These are phyloP conservation scores for Medicago ruthenica DNA, from an alignment of 306 rosid species.

Conservation along the genomic window DNA sequence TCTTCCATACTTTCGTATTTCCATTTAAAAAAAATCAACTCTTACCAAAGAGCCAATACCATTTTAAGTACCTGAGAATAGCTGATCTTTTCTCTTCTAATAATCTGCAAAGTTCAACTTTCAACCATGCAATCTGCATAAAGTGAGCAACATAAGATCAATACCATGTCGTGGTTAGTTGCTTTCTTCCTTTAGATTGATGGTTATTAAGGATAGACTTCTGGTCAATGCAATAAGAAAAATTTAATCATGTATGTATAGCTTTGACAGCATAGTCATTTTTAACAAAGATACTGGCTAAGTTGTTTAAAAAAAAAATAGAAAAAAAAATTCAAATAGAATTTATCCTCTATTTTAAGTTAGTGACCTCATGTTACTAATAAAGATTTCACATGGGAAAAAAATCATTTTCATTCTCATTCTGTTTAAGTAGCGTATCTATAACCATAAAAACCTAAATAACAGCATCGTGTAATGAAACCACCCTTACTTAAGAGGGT, in stretches of 20 bases:
- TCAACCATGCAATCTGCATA: constrained; percentile 87
- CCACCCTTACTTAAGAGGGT: neutral
- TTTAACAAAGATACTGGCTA: constrained; percentile 3
- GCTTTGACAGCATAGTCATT: neutral
- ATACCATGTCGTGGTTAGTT: constrained; percentile 31
- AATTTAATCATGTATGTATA: neutral
- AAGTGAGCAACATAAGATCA: constrained; percentile 41
- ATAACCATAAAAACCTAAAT: neutral
- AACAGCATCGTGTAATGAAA: neutral
- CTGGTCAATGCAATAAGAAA: constrained; percentile 10
- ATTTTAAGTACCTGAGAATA: constrained; percentile 70
- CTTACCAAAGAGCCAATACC: constrained; percentile 5
- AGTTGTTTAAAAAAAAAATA: neutral
- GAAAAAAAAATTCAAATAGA: neutral
- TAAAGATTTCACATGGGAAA: neutral
- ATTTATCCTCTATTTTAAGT: neutral
- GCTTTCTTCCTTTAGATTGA: constrained; percentile 7
- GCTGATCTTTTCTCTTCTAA: constrained; percentile 94
- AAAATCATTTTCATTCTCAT: neutral
- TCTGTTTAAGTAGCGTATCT: neutral
- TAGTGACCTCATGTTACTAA: constrained; percentile 3
- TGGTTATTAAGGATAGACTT: constrained; percentile 7
- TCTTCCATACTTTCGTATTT: neutral
- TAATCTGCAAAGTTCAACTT: constrained; percentile 83
- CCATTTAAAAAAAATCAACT: neutral